phyloP scores from a whole-genome alignment of 1,284 basidiomycete species.

The Puccinia polysora region DNA sequence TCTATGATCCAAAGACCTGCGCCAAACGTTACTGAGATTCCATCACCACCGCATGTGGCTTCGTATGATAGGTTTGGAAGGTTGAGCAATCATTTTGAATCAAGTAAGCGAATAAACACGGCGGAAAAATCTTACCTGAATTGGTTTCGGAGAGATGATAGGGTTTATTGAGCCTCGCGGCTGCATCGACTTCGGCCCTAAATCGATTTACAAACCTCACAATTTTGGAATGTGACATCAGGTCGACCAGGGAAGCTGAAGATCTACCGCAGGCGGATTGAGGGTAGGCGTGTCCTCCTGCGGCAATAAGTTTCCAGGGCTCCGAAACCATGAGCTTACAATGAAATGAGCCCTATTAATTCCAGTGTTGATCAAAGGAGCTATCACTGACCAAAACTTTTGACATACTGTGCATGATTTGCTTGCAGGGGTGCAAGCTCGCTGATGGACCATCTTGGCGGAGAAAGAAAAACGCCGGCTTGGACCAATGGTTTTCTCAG shows the following conservation, averaged over 20 bases:
- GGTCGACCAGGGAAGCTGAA: conserved; percentile 54
- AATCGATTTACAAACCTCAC: conserved; percentile 55
- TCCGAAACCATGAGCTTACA: too few species aligned
- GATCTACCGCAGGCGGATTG: conserved; percentile 57
- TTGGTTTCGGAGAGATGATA: conserved; percentile 58
- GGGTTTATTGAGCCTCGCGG: conserved; percentile 53
- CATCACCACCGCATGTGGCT: conserved; percentile 58
- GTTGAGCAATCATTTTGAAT: neutral
- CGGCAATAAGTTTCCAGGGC: conserved; percentile 42
- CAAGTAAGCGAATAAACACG: neutral
- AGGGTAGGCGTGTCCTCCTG: conserved; percentile 57
- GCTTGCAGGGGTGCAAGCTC: conserved; percentile 52
- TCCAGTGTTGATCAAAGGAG: neutral
- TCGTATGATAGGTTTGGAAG: neutral
- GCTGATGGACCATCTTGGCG: conserved; percentile 54
- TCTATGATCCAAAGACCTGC: conserved; percentile 58
- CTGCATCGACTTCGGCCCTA: conserved; percentile 54
- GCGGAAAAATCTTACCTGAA: conserved; percentile 48
- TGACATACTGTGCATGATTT: neutral
- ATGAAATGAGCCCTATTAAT: too few species aligned
- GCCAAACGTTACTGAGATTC: conserved; percentile 57
- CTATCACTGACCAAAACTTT: conserved; percentile 23
- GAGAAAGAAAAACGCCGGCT: conserved; percentile 55
- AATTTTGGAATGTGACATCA: conserved; percentile 57
- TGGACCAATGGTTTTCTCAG: conserved; percentile 56